These are phyloP conservation scores for Xylona heveae DNA, from an alignment of 495 filamentous ascomycete species.

Conservation along the genomic window DNA sequence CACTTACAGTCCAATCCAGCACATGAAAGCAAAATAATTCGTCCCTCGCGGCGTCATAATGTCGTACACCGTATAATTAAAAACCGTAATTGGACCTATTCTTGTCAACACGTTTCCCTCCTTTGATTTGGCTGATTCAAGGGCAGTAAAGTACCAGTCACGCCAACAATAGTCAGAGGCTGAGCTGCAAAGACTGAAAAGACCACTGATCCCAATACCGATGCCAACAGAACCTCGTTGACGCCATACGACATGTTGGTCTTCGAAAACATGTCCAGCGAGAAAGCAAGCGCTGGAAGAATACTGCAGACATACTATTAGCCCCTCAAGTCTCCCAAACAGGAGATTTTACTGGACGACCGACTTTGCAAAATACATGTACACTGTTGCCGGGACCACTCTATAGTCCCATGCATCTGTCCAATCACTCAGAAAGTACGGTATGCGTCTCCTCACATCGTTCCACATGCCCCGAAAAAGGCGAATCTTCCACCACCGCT, in stretches of 20 bases:
- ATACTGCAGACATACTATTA: slow-evolving; percentile 30
- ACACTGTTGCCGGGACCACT: slow-evolving; percentile 58
- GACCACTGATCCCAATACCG: slow-evolving; percentile 55
- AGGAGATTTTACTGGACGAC: slow-evolving; percentile 8
- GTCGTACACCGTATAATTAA: slow-evolving; percentile 50
- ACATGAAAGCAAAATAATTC: slow-evolving; percentile 67
- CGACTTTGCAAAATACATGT: slow-evolving; percentile 85
- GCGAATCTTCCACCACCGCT: slow-evolving; percentile 36
- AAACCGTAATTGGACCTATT: slow-evolving; percentile 63
- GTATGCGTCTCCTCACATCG: slow-evolving; percentile 48
- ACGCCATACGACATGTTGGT: slow-evolving; percentile 63
- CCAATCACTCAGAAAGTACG: slow-evolving; percentile 64
- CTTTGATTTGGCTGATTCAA: neutral
- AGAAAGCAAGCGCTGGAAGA: slow-evolving; percentile 63
- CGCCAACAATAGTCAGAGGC: slow-evolving; percentile 71
- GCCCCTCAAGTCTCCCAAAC: neutral
- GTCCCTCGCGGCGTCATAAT: slow-evolving; percentile 49
- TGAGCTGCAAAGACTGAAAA: slow-evolving; percentile 59
- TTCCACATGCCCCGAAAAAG: slow-evolving; percentile 49
- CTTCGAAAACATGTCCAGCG: slow-evolving; percentile 68
- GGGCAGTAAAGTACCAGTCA: slow-evolving; percentile 36
- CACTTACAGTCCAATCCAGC: slow-evolving; percentile 55
- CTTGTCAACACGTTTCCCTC: slow-evolving; percentile 3
- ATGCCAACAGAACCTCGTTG: slow-evolving; percentile 64
- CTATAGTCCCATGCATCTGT: slow-evolving; percentile 71